Evolutionary conservation across 208 protist species (phyloP).

Genomic region (Trichomonas tenax): DNA sequence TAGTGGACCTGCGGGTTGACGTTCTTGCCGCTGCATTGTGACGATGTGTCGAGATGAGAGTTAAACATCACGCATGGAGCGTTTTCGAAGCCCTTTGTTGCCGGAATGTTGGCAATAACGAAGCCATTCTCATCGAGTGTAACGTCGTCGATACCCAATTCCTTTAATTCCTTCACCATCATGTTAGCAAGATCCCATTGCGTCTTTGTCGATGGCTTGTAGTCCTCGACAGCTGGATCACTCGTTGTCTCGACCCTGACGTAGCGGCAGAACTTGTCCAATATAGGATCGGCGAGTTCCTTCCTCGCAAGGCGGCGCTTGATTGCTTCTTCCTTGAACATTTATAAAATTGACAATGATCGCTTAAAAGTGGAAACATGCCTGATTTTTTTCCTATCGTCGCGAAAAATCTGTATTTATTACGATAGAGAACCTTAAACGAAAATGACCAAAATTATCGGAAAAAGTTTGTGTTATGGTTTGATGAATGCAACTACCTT

Average conservation of each 20-base stretch:
- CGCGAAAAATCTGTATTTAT: too few species aligned
- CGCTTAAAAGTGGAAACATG: too few species aligned
- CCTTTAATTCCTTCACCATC: background rate
- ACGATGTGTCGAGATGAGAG: background rate
- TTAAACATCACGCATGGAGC: background rate
- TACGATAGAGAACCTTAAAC: too few species aligned
- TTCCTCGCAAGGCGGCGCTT: background rate
- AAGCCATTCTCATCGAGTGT: background rate
- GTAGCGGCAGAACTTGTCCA: background rate
- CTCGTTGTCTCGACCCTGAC: slow-evolving; percentile 9
- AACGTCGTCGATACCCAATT: background rate
- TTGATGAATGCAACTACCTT: too few species aligned
- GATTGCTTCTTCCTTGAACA: background rate
- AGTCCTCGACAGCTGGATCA: background rate
- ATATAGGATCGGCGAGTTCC: background rate
- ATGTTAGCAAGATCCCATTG: background rate
- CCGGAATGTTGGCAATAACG: background rate
- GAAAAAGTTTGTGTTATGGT: too few species aligned
- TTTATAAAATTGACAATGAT: too few species aligned
- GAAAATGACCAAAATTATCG: too few species aligned
- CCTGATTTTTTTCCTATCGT: too few species aligned
- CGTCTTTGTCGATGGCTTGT: background rate
- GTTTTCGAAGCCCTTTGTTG: background rate
- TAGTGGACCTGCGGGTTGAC: background rate
- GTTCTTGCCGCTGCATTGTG: background rate